Evolutionary conservation across 1,139 yeast genomes (phyloP), one percentile per base, ranked within the genome.

Genomic region (Suhomyces panamericanus): DNA sequence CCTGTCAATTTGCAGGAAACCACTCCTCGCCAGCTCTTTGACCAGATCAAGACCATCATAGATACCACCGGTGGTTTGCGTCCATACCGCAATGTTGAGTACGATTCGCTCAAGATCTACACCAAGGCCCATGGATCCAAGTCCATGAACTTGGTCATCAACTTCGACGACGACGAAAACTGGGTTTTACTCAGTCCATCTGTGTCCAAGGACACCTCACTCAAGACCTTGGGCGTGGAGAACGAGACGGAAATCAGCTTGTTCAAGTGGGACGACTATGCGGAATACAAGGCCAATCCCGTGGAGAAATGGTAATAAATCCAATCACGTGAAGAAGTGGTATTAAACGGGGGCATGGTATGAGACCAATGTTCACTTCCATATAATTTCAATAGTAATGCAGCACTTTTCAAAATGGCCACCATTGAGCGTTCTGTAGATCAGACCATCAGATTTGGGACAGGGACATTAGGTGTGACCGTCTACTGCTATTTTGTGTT

Each of bases 61-160:
- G 72, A 78, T 43, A 77, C 85, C 6, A 77, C 83, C 8, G 89
- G 95, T 1, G 81, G 79, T 0, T 79, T 84, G 51, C 76, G 96
- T 56, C 96, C 98, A 1, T 91, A 83, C 64, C 77, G 97, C 56
- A 86, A 77, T 50, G 87, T 87, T n/a, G 72, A 71, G 1, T 85
- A 83, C 56, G 88, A 93, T 59, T 73, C 95, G 0, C 62, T 93
- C 49, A 93, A 95, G 66, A 77, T 93, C 14, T 93, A 93, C 66
- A 87, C 96, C 31, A 89, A 88, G 60, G 98, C 99, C 0, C 98
- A 93, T 63, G 96, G 96, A 7, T 79, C 96, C 32, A 93, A 93
- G 67, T 88, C 97, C 2, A 87, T 90, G 83, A 90, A 93, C 60
- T 74, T 93, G 54, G 95, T 89, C 40, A 87, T 95, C 50, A 93